Evolutionary conservation across 805 yeast genomes (phyloP).

Genomic region (Wickerhamomyces chambardii): DNA sequence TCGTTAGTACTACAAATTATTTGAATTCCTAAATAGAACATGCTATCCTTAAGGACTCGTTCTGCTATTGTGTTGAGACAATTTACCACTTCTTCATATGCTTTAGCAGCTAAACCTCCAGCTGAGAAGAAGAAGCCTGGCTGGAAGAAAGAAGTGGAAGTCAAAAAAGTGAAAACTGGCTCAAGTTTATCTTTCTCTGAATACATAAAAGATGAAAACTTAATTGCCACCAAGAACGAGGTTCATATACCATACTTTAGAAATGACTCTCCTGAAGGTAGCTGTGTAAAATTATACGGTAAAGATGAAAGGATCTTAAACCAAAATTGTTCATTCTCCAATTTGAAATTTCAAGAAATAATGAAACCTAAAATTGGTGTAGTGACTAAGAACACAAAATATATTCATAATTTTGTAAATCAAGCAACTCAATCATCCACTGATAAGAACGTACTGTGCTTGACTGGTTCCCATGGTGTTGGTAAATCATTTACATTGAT

Average conservation of each 20-base stretch:
- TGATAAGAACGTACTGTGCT: slow-evolving; percentile 39
- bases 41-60: no score
- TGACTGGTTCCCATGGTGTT: slow-evolving; percentile 66
- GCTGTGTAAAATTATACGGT: no score
- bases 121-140: neutral
- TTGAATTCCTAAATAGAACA: no score
- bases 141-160: neutral
- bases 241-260: no score
- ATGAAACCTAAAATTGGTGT: slow-evolving; percentile 53
- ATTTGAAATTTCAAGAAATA: slow-evolving; percentile 46
- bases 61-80: no score
- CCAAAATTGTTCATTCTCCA: neutral
- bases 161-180: neutral
- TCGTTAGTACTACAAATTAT: no score
- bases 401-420: slow-evolving; percentile 29
- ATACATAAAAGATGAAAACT: no score
- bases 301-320: no score
- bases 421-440: slow-evolving; percentile 23
- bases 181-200: neutral
- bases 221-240: no score
- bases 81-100: no score
- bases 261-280: no score
- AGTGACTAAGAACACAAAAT: slow-evolving; percentile 37
- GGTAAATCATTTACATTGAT: slow-evolving; percentile 73
- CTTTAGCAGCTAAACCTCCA: no score